phyloP scores from a whole-genome alignment of 1,139 yeast species.

The Kodamaea alishanica region DNA sequence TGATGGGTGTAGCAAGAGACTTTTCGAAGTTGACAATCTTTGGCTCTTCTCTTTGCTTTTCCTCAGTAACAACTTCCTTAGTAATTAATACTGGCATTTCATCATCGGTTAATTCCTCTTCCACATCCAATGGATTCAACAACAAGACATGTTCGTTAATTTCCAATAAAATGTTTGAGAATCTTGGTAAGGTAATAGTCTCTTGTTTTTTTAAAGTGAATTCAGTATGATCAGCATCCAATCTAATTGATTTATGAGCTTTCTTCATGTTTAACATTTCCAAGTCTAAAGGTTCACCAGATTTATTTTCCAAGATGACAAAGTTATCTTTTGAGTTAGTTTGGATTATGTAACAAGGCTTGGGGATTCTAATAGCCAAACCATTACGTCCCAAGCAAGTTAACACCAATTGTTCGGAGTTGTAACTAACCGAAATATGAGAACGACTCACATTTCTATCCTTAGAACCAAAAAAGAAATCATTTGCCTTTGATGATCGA shows the following conservation, averaged over 20 bases:
- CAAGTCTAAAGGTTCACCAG: constrained; percentile 19
- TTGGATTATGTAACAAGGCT: constrained; percentile 35
- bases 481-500: constrained; percentile 61
- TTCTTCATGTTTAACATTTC: constrained; percentile 12
- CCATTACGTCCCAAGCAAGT: constrained; percentile 74
- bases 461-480: constrained; percentile 49
- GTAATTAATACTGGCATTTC: constrained; percentile 28
- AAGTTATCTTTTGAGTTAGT: constrained; percentile 27
- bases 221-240: constrained; percentile 50
- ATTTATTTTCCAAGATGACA: constrained; percentile 29
- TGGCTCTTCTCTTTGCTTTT: not conserved
- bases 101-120: constrained; percentile 43
- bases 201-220: constrained; percentile 55
- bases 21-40: not conserved
- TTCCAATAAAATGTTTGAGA: constrained; percentile 57
- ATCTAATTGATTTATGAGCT: constrained; percentile 35
- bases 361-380: constrained; percentile 57
- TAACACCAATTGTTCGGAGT: constrained; percentile 29
- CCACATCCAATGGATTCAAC: constrained; percentile 47
- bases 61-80: not conserved
- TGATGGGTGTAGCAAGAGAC: not conserved
- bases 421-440: constrained; percentile 45
- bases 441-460: constrained; percentile 66
- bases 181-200: constrained; percentile 50
- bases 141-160: constrained; percentile 57